Base-by-base conservation (phyloP, 306 rosid species). In the Cucumis hystrix region DNA sequence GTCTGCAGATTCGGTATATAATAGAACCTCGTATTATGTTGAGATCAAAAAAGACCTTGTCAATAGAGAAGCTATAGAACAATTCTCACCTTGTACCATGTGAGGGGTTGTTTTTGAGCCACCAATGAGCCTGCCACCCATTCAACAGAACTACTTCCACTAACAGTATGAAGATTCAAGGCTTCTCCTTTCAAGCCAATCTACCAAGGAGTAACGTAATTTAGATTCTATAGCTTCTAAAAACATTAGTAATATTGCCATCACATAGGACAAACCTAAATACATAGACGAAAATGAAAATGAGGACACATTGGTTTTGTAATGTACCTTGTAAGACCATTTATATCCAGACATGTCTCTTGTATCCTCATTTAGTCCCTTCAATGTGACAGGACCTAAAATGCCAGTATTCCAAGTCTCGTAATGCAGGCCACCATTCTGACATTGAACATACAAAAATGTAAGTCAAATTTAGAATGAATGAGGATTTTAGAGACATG, bases 321-420 rank as follows among this genome's bases (percentile, higher is more conserved):
- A 52, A 9, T 49, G 54, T 72, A 94, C 98, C 98, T 94, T 94
- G 87, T 91, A 91, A 54, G 96, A 87, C 97, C 97, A 94, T 88
- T 86, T 89, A 82, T 90, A 89, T 56, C 23, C 69, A 6, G 97
- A 87, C 89, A 94, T 82, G 85, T 94, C 98, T 83, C 89, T 84
- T 41, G 93, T 91, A 68, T 96, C 98, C 43, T 89, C 84, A 73
- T 91, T 89, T 63, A 94, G 85, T 78, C 96, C 97, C 77, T 72
- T 55, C 74, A 94, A 89, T 17, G 97, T 82, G 80, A 90, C 88
- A 3, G 98, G 97, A 75, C 98, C 98, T 56, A 91, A 87, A 79
- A 94, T 90, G 60, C 98, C 97, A 7, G 85, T 85, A 87, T 94
- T 94, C 98, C 98, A 91, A 72, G 86, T 87, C 83, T 94, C 96